Conservation (phyloP, 371 early-diverging fungal species). For the Mortierella sp. region DNA sequence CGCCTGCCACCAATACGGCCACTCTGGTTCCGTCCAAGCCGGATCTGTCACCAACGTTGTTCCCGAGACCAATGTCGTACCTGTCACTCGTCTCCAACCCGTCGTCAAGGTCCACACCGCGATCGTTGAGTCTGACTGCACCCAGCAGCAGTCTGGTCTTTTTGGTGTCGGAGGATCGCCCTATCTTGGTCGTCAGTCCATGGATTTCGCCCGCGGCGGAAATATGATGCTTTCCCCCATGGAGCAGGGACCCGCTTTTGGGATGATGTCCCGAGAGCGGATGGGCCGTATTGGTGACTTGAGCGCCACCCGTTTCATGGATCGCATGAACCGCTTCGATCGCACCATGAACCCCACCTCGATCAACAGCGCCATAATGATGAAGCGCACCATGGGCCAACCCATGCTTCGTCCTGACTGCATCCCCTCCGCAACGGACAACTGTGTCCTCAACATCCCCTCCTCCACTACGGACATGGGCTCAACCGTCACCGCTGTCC, state of each 20-base stretch:
- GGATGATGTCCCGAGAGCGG: not conserved
- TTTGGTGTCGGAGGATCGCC: not conserved
- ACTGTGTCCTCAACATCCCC: constrained; percentile 24
- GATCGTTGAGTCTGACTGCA: constrained; percentile 31
- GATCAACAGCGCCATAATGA: constrained; percentile 3
- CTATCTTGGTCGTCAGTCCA: not conserved
- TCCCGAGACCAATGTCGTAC: constrained; percentile 39
- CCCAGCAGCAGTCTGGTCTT: not conserved
- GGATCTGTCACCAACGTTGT: constrained; percentile 35
- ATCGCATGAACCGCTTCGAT: not conserved
- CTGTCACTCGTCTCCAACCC: constrained; percentile 55
- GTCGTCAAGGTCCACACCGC: constrained; percentile 38
- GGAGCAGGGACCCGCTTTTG: no score
- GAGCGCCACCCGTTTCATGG: not conserved
- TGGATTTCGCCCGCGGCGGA: not conserved
- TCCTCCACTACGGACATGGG: constrained; percentile 37
- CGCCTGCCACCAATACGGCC: constrained; percentile 24
- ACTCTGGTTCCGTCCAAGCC: constrained; percentile 23
- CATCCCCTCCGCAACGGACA: constrained; percentile 24
- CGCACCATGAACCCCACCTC: not conserved
- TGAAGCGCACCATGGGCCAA: not conserved
- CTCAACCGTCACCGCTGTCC: constrained; percentile 25
- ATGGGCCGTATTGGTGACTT: not conserved
- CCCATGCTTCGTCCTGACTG: constrained; percentile 16
- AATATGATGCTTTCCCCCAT: not conserved